phyloP scores from a whole-genome alignment of 768 basidiomycete species.

The Tricholoma bakamatsutake region DNA sequence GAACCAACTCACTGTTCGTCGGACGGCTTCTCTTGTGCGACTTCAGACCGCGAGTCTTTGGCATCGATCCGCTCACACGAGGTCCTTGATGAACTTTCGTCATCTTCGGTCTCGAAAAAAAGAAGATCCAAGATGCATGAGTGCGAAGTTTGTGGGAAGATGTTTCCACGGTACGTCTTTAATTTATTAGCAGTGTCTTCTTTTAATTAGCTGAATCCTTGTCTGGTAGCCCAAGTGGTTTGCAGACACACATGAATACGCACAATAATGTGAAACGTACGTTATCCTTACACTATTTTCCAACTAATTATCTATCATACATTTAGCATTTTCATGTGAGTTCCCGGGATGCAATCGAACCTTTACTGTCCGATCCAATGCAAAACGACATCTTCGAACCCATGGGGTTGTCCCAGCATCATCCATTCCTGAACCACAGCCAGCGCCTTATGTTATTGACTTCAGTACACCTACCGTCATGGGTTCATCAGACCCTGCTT shows the following conservation, averaged over 20 bases:
- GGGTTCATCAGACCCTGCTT: conserved; percentile 8
- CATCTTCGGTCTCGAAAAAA: conserved; percentile 22
- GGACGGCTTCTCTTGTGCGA: conserved; percentile 1
- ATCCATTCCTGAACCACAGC: conserved; percentile 5
- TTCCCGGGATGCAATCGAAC: conserved; percentile 57
- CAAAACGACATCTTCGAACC: conserved; percentile 72
- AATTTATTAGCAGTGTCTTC: not conserved
- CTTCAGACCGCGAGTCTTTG: conserved; percentile 2
- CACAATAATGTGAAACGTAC: conserved; percentile 49
- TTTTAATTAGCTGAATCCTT: not conserved
- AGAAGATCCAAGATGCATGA: conserved; percentile 52
- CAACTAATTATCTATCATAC: not conserved
- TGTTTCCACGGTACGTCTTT: conserved; percentile 40
- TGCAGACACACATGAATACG: conserved; percentile 54
- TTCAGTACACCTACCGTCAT: conserved; percentile 34
- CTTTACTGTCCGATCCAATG: conserved; percentile 78
- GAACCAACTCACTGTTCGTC: conserved; percentile 1
- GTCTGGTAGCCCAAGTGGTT: conserved; percentile 41
- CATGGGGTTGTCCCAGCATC: conserved; percentile 45
- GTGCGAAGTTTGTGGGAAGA: conserved; percentile 43
- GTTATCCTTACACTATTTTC: conserved; percentile 14
- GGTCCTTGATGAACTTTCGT: conserved; percentile 2
- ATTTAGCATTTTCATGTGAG: conserved; percentile 44
- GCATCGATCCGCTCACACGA: not conserved
- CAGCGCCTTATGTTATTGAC: conserved; percentile 28